Base-by-base conservation (phyloP, 345 rosid genomes). In the Ceriops zippeliana region DNA sequence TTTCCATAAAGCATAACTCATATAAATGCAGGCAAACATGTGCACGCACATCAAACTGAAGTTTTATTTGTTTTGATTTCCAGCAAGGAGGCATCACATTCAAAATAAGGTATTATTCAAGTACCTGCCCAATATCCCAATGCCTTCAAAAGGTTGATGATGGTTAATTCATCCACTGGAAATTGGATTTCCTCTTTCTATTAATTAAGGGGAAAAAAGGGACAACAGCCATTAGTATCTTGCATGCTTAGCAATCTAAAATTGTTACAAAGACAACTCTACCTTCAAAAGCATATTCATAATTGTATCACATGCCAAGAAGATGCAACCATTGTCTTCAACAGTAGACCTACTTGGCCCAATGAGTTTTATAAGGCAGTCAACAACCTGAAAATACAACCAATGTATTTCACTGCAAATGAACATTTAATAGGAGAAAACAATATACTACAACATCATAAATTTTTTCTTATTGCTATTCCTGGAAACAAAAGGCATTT, bases 241-340 rank as follows among this genome's bases (percentile, higher is more conserved):
- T 65, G 66, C 65, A 28, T 22, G 22, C 7, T 2, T 30, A 5
- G 32, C 28, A 58, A 62, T 53, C 47, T 27, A 51, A 46, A 16
- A 28, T 56, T 47, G 65, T 22, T 42, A 60, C 9, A 47, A 69
- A 54, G 68, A 75, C 19, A 62, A 74, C 24, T 31, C 52, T 75
- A 91, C 98, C 96, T 91, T 89, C 84, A 91, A 63, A 75, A 91
- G 93, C 70, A 91, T 68, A 82, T 88, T 91, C 89, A 89, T 61
- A 73, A 93, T 69, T 28, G 93, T 87, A 82, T 91, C 97, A 59
- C 96, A 91, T 6, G 97, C 97, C 89, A 93, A 69, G 78, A 80
- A 89, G 68, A 88, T 70, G 73, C 80, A 66, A 71, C 83, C 74
- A 64, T 73, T 65, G 32, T 88, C 85, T 66, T 80, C 89, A n/a